These are phyloP conservation scores for Taphrina flavorubra DNA, from an alignment of 1,139 yeast species.

Conservation along the genomic window DNA sequence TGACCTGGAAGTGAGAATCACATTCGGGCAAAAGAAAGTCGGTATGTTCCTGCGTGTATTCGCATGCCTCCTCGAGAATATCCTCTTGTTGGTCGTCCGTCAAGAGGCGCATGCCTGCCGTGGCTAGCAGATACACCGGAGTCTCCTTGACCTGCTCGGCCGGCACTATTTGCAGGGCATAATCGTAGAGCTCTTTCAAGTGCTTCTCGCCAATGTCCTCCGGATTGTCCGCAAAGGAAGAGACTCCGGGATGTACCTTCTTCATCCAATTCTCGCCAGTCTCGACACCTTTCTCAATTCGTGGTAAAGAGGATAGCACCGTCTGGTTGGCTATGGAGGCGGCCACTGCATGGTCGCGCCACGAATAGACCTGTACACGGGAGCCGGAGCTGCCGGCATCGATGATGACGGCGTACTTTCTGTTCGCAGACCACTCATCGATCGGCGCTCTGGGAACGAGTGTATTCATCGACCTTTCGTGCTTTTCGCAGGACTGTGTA, in stretches of 20 bases:
- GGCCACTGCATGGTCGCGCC: constrained; percentile 53
- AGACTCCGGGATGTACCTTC: constrained; percentile 71
- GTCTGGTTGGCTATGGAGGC: constrained; percentile 51
- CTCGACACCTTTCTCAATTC: constrained; percentile 46
- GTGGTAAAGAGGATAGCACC: constrained; percentile 47
- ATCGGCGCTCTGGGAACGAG: constrained; percentile 25
- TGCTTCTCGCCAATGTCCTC: constrained; percentile 67
- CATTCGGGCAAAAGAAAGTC: constrained; percentile 64
- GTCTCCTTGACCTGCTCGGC: constrained; percentile 69
- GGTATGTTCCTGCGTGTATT: constrained; percentile 60
- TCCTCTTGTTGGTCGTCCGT: constrained; percentile 61
- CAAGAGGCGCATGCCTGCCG: constrained; percentile 79
- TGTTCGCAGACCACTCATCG: constrained; percentile 28
- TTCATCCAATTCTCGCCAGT: constrained; percentile 50
- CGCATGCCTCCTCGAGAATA: constrained; percentile 63
- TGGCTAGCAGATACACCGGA: constrained; percentile 77
- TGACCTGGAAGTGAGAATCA: constrained; percentile 63
- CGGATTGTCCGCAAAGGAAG: constrained; percentile 61
- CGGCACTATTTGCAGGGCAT: constrained; percentile 69
- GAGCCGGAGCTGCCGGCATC: constrained; percentile 89
- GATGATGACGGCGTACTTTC: constrained; percentile 69
- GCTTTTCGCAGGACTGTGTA: too few relatives aligned
- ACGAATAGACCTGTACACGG: constrained; percentile 71
- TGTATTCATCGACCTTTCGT: background rate
- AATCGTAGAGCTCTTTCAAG: constrained; percentile 60